Base-by-base conservation (phyloP, 2,329 filamentous ascomycete genomes). In the Penicillium rolfsii region DNA sequence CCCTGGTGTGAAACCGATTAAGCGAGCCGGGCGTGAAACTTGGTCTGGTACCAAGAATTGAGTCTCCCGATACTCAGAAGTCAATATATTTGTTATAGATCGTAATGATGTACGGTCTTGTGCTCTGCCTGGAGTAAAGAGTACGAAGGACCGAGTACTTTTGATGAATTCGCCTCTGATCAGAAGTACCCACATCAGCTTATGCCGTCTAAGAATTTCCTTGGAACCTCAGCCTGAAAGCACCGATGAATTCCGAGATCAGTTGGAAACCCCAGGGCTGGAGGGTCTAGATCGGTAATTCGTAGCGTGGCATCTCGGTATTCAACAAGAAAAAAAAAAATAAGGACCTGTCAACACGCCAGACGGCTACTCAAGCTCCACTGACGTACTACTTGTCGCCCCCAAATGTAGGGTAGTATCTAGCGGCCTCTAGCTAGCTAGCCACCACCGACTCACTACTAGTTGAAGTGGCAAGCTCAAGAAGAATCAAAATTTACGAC, bases 271-370 rank as follows among this genome's bases (percentile, higher is more conserved):
- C 40, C 40, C 43, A 28, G n/a, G 28, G 2, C 43, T 16, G 16
- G 24, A 46, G 43, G 43, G 43, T 57, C 59, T 48, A 40, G 48
- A 61, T 61, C 58, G 52, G 54, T 30, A 58, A 36, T 57, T 55
- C 26, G n/a, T 45, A 38, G 35, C 19, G 36, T 58, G 33, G 55
- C 36, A n/a, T 30, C 16, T 19, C 12, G 24, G 36, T 16, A 35
- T 8, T 41, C 52, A 55, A 45, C 38, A 48, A 22, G 19, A 22
- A 22, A 46, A 35, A 53, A 53, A 48, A 46, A 48, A n/a, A 4
- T 24, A 36, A 35, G 46, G 53, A 60, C 58, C 46, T 60, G 58
- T 60, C 58, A 60, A 45, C 36, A 38, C 40, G 33, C 48, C 30
- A 54, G 38, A 16, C 14, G 4, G 52, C 5, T 7, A 28, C 52